Evolutionary conservation across 2,329 filamentous ascomycete species (phyloP), one percentile per base, ranked within the genome.

Genomic region (Helotiales sp.): DNA sequence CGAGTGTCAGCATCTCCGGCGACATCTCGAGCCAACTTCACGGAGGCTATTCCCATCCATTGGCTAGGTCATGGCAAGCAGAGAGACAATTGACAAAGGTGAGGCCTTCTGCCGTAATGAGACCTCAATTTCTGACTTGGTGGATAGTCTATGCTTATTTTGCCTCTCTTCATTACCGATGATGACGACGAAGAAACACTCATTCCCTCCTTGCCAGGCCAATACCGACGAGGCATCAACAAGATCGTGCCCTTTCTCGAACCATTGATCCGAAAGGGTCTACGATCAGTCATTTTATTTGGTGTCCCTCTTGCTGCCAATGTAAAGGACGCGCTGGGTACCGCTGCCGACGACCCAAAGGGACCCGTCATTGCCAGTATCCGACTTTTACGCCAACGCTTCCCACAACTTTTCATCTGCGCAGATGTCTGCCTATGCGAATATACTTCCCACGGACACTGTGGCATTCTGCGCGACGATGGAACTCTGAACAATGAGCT

Each of bases 361-460:
- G 95, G 95, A 34, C 95, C 95, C 17, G 95, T 98, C 52, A 96
- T 98, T 67, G 86, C 86, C 68, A 83, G 85, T 48, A 97, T 98
- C 70, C 89, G 88, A 51, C 82, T 97, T 29, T 81, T 99, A 57
- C 88, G 91, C 66, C 84, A 90, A 64, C 82, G 86, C 36, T 98
- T 97, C 75, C 95, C 95, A 2, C 86, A 91, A 61, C 83, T 99
- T 59, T 98, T 96, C 77, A 91, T 99, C 68, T 87, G 89, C 65
- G 86, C 88, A 59, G 95, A 99, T 72, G 95, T 99, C 58, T 98
- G 95, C 72, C 87, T 99, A 7, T 99, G 95, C 82, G 95, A 99
- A 76, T 99, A 99, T 77, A 99, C 95, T 0, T 95, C 90, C 6
- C 95, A 99, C 74, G 95, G 95, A 44, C 95, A 99, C 79, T 99